Percentiles rank a stretch among this genome's conserved stretches.
Evolutionary conservation across 2,329 filamentous ascomycete genomes (phyloP).

Genomic region (Xylariomycetidae sp.): DNA sequence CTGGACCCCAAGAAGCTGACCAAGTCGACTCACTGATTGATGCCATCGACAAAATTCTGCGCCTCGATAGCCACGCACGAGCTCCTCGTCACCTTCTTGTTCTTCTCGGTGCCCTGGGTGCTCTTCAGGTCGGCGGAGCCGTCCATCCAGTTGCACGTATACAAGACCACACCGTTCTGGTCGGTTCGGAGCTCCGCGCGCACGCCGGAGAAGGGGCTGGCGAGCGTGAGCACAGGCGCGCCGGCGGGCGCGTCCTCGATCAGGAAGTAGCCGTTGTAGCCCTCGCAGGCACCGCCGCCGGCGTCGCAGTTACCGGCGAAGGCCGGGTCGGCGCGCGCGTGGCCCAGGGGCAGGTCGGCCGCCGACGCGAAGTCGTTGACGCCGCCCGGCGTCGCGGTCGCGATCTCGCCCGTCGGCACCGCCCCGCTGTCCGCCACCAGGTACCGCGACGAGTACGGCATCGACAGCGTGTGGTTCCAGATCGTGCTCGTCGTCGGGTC

Average conservation of each 20-base stretch:
- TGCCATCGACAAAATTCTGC: conserved; percentile 71
- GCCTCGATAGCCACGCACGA: conserved; percentile 72
- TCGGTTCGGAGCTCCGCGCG: conserved; percentile 64
- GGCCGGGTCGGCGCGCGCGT: conserved; percentile 47
- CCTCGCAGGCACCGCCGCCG: conserved; percentile 57
- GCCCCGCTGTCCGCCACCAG: conserved; percentile 49
- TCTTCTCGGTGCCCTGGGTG: conserved; percentile 46
- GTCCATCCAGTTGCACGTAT: conserved; percentile 56
- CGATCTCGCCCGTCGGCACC: conserved; percentile 57
- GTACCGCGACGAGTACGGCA: conserved; percentile 56
- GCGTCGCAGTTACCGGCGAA: conserved; percentile 60
- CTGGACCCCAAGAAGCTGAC: neutral
- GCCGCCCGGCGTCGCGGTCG: conserved; percentile 45
- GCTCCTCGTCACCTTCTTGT: conserved; percentile 47
- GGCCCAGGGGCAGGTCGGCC: conserved; percentile 54
- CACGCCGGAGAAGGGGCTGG: conserved; percentile 60
- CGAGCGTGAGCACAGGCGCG: conserved; percentile 46
- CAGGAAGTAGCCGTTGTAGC: conserved; percentile 60
- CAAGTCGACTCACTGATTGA: conserved; percentile 52
- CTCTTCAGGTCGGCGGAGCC: conserved; percentile 48
- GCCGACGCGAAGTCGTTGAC: conserved; percentile 63
- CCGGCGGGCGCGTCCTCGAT: conserved; percentile 35
- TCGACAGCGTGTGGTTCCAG: conserved; percentile 56
- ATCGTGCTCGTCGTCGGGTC: conserved; percentile 49
- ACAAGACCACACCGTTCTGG: conserved; percentile 65